Base-by-base conservation (phyloP, 2,329 filamentous ascomycete species). In the Stagonosporopsis chrysanthemi region DNA sequence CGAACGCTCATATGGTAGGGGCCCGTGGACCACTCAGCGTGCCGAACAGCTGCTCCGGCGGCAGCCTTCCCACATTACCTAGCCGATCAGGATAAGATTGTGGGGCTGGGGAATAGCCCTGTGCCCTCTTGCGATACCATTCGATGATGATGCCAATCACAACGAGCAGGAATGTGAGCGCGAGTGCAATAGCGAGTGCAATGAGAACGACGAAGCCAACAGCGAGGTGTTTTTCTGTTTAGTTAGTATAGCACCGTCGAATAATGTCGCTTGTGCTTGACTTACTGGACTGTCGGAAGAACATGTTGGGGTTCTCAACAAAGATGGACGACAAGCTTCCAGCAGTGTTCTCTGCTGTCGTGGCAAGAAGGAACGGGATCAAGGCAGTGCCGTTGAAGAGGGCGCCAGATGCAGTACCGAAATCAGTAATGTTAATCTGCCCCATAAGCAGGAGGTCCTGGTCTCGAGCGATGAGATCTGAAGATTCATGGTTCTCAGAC, bases 361-460 rank as follows among this genome's bases (percentile, higher is more conserved):
- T 89, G 2, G 93, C 90, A 39, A 99, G 84, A 38, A 92, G 84
- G 74, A 94, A 97, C 0, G 95, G 94, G 48, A 82, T 82, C 72
- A 94, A 87, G 2, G 81, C 79, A 11, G 88, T 91, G 67, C 95
- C 95, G 70, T 98, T 91, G 80, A 90, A 99, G 26, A 97, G 80
- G 7, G 88, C 94, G 8, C 91, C 92, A 14, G 94, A 96, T 6
- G 90, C 91, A 55, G 88, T 88, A 56, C 94, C 93, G 71, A 92
- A 92, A 45, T 80, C 80, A 0, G 89, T 86, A 17, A 98, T 82
- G 63, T 87, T 84, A 64, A 99, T 86, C 50, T 89, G 86, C 36
- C 95, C 95, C n/a, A 91, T 91, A 46, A 98, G 81, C 77, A 99
- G 84, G 33, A 99, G 84, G 4, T 87, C 84, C 73, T 95, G 87